Conservation (phyloP, 257 asterid species). For the Solanum tacnaense region DNA sequence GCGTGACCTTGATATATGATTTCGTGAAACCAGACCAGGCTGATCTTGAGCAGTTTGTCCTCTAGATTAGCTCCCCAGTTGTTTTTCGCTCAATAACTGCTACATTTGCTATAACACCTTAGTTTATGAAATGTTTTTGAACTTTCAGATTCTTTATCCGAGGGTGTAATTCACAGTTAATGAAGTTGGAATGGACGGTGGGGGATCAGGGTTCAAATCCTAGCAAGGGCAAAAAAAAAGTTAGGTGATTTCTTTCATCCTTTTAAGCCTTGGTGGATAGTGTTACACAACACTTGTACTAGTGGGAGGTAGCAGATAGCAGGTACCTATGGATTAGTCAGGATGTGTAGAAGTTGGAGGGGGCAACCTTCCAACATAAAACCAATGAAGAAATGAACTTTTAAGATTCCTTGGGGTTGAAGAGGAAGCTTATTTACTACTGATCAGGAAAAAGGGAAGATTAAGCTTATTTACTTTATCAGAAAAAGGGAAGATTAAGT, state of each 20-base stretch:
- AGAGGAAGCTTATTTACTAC: neutral
- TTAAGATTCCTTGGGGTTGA: neutral
- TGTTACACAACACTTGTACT: neutral
- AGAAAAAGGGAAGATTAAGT: neutral
- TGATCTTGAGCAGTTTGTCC: neutral
- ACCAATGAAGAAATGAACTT: neutral
- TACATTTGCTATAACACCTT: neutral
- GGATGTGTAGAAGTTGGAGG: neutral
- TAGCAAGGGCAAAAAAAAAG: neutral
- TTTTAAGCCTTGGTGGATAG: neutral
- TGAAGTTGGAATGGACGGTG: neutral
- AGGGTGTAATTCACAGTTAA: neutral
- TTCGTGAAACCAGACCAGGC: neutral
- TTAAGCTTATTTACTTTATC: neutral
- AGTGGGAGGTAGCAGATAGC: neutral
- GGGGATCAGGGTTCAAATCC: neutral
- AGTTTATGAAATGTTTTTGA: neutral
- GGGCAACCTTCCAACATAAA: neutral
- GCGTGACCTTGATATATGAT: neutral
- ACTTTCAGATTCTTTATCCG: neutral
- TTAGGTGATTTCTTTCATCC: neutral
- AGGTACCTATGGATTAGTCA: neutral
- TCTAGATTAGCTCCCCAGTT: neutral
- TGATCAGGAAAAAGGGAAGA: neutral
- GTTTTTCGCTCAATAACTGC: neutral